Evolutionary conservation across 1,284 basidiomycete genomes (phyloP).

Genomic region (Schizopora paradoxa): DNA sequence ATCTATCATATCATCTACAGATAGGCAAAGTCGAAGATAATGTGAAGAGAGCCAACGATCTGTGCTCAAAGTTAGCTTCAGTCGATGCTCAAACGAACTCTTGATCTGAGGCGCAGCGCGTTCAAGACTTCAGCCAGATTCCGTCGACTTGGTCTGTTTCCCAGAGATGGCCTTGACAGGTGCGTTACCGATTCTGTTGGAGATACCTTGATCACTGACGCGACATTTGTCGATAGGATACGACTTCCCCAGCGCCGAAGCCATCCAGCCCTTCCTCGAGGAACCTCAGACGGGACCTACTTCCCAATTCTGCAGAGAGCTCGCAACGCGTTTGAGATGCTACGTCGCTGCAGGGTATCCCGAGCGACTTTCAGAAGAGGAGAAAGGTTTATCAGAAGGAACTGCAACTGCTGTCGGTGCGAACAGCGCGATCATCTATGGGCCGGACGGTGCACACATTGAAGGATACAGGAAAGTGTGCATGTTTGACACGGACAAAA

Average conservation of each 20-base stretch:
- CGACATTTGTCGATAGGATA: constrained; percentile 80
- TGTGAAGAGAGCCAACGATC: constrained; percentile 50
- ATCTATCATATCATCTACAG: constrained; percentile 34
- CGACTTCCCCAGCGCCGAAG: constrained; percentile 62
- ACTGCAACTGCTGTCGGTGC: constrained; percentile 45
- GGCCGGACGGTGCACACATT: constrained; percentile 57
- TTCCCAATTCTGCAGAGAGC: constrained; percentile 59
- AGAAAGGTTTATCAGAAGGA: constrained; percentile 26
- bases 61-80: constrained; percentile 56
- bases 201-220: constrained; percentile 17
- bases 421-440: constrained; percentile 76
- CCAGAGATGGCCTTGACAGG: constrained; percentile 71
- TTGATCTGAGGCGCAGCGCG: constrained; percentile 1
- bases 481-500: constrained; percentile 75
- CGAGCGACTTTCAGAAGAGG: constrained; percentile 44
- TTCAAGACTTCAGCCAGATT: constrained; percentile 54
- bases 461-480: constrained; percentile 85
- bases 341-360: constrained; percentile 85
- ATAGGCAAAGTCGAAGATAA: constrained; percentile 72
- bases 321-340: constrained; percentile 60
- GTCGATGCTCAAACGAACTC: no score
- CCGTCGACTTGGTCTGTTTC: constrained; percentile 82
- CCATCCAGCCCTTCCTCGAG: constrained; percentile 77
- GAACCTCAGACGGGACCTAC: constrained; percentile 64
- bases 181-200: neutral